Percentiles rank a stretch among this genome's conserved stretches.
Conservation (phyloP, 2,329 filamentous ascomycete species). For the Ophiocordyceps polyrhachis-furcata region DNA sequence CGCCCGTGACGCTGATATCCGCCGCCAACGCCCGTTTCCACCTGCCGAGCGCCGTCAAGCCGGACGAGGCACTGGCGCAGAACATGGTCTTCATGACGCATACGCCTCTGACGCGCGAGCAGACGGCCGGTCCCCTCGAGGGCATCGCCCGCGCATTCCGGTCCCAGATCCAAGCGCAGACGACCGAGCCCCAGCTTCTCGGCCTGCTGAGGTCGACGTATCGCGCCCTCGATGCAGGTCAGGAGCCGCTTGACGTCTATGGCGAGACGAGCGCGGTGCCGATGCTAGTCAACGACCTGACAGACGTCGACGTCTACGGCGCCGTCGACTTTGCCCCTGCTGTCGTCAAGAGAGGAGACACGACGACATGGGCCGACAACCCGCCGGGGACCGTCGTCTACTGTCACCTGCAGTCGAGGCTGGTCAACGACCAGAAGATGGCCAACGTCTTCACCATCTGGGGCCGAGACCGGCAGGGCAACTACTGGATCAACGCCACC, state of each 20-base stretch:
- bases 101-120: neutral
- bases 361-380: neutral
- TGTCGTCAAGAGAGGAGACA: neutral
- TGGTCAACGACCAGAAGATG: neutral
- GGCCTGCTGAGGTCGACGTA: neutral
- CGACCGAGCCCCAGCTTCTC: neutral
- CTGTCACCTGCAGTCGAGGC: neutral
- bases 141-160: neutral
- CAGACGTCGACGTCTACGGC: neutral
- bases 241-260: neutral
- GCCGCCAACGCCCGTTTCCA: neutral
- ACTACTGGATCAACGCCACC: neutral
- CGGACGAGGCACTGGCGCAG: neutral
- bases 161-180: neutral
- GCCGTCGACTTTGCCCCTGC: neutral
- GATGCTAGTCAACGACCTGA: neutral
- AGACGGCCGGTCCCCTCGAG: neutral
- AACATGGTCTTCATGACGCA: neutral
- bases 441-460: neutral
- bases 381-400: neutral
- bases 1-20: neutral
- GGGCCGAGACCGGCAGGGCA: neutral
- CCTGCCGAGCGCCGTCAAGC: neutral
- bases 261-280: neutral
- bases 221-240: neutral